Percentiles rank a stretch among this genome's conserved stretches.
These are phyloP conservation scores for Sungouiella blattae DNA, from an alignment of 805 yeast species.

Conservation along the genomic window DNA sequence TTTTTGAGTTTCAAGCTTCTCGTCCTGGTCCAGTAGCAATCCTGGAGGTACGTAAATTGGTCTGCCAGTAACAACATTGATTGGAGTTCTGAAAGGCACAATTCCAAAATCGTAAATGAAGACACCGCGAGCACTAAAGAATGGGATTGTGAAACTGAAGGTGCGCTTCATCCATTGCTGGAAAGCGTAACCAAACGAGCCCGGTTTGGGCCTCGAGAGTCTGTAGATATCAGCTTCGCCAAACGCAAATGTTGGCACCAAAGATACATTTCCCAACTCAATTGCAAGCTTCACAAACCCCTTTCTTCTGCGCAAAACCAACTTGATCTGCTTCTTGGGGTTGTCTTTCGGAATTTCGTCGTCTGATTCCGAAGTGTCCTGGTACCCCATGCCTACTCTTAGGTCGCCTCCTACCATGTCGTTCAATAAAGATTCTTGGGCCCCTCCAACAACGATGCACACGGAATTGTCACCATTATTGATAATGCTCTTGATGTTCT, in stretches of 20 bases:
- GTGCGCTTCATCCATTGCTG: slow-evolving; percentile 71
- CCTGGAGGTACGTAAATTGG: slow-evolving; percentile 58
- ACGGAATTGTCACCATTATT: slow-evolving; percentile 65
- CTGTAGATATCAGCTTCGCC: slow-evolving; percentile 74
- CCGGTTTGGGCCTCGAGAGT: slow-evolving; percentile 38
- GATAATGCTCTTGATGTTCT: slow-evolving; percentile 64
- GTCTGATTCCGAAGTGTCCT: slow-evolving; percentile 7
- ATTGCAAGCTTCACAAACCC: slow-evolving; percentile 90
- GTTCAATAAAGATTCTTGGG: slow-evolving; percentile 75
- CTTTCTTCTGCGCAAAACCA: slow-evolving; percentile 72
- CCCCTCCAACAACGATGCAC: slow-evolving; percentile 93
- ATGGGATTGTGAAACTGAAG: slow-evolving; percentile 83
- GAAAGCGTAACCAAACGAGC: slow-evolving; percentile 46
- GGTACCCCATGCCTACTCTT: slow-evolving; percentile 36
- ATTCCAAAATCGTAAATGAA: slow-evolving; percentile 91
- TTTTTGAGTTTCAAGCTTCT: slow-evolving; percentile 26
- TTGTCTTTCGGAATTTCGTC: slow-evolving; percentile 6
- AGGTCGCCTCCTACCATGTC: slow-evolving; percentile 31
- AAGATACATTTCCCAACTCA: slow-evolving; percentile 66
- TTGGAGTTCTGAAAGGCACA: slow-evolving; percentile 78
- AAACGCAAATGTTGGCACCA: slow-evolving; percentile 88
- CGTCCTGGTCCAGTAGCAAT: slow-evolving; percentile 27
- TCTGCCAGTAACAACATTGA: slow-evolving; percentile 69
- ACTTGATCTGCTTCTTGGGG: slow-evolving; percentile 43
- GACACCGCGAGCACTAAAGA: slow-evolving; percentile 87